Evolutionary conservation across 805 yeast genomes (phyloP), one percentile per base, ranked within the genome.

Genomic region (Diddensiella santjacobensis): DNA sequence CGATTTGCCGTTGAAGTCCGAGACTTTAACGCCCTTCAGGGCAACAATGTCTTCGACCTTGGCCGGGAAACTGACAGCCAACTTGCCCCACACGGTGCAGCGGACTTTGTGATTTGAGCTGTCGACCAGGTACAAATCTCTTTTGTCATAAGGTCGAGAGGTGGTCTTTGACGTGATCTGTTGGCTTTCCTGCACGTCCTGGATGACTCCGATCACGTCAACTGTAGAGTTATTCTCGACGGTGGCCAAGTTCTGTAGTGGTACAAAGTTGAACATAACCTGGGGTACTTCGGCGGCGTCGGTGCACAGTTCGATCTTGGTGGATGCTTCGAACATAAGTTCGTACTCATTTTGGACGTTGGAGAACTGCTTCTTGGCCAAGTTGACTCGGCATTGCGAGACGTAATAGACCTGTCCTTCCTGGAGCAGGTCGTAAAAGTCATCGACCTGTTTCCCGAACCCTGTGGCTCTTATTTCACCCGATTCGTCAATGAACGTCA

Each of bases 381-480:
- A 79, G 58, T 79, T 84, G 54, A 93, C 81, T 53, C 90, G 74
- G 15, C 91, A 90, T 60, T 83, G 85, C 36, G 91, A 79, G 26
- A 93, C 74, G 59, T 83, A 87, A 64, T 88, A 93, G 4, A 87
- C 95, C 66, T 85, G 82, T 30, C 96, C 96, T 63, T 89, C 98
- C 65, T 86, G 86, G 44, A 93, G 69, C 24, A 81, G 60, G 57
- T 84, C 86, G 70, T 79, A 83, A 62, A 79, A 84, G 62, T 79
- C 81, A 51, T 86, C 95, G 10, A 91, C 96, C 58, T 78, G 77
- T 33, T 87, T 91, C 65, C 86, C 87, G 68, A 93, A 93, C 1
- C 93, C 96, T 2, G 98, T 89, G 8, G 96, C 97, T 61, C 93
- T 78, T 58, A 93, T 93, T 71, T 93, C 98, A 60, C 93, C 96